Conservation (phyloP, 2,329 filamentous ascomycete species). For the Scedosporium aurantiacum region DNA sequence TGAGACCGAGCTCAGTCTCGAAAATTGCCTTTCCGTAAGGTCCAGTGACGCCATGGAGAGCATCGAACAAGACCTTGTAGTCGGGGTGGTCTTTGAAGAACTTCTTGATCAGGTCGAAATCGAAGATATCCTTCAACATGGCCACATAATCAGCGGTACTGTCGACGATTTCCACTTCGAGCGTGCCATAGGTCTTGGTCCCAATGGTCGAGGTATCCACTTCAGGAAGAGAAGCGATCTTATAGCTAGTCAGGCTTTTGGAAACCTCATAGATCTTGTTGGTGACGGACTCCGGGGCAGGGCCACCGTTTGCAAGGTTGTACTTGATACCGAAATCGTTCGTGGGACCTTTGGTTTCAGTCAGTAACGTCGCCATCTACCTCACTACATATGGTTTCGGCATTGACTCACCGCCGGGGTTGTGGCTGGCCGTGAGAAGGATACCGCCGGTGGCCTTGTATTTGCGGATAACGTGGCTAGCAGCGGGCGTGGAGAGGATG, state of each 20-base stretch:
- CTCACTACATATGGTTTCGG: background rate
- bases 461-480: conserved; percentile 91
- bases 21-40: conserved; percentile 94
- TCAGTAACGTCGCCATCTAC: background rate
- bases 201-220: conserved; percentile 77
- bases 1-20: conserved; percentile 79
- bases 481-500: conserved; percentile 91
- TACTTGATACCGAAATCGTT: conserved; percentile 99
- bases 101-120: conserved; percentile 89
- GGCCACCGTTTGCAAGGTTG: conserved; percentile 92
- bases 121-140: conserved; percentile 98
- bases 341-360: conserved; percentile 54
- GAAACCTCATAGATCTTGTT: conserved; percentile 95
- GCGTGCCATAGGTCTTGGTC: conserved; percentile 67
- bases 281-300: conserved; percentile 89
- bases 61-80: conserved; percentile 97
- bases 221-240: conserved; percentile 77
- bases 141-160: conserved; percentile 83
- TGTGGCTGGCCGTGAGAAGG: conserved; percentile 92
- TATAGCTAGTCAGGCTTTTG: conserved; percentile 84
- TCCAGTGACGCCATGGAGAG: conserved; percentile 86
- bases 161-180: conserved; percentile 94
- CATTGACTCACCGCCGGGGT: conserved; percentile 69
- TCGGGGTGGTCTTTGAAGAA: conserved; percentile 80
- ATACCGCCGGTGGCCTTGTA: conserved; percentile 94